These are phyloP conservation scores for Epichloe amarillans DNA, from an alignment of 2,329 filamentous ascomycete species.

Conservation along the genomic window DNA sequence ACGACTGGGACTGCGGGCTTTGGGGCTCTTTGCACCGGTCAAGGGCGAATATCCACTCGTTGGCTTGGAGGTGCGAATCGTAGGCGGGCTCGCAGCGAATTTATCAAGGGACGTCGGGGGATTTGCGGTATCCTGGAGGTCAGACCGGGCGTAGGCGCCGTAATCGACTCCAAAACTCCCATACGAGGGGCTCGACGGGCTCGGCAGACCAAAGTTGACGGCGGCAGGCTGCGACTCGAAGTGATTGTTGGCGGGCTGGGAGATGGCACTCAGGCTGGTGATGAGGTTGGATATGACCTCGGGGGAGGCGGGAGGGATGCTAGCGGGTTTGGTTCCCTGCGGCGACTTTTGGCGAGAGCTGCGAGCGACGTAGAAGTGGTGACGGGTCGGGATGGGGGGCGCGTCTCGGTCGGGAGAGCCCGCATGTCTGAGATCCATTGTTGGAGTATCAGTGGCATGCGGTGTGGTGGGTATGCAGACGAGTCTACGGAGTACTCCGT, in stretches of 20 bases:
- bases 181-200: constrained; percentile 21
- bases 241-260: constrained; percentile 52
- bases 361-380: constrained; percentile 4
- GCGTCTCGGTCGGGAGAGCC: constrained; percentile 8
- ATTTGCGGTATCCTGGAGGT: constrained; percentile 35
- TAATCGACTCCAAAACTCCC: constrained; percentile 62
- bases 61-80: constrained; percentile 70
- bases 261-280: constrained; percentile 56
- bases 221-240: constrained; percentile 46
- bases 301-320: constrained; percentile 42
- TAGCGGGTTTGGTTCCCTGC: constrained; percentile 1
- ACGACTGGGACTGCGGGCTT: constrained; percentile 33
- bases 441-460: background rate
- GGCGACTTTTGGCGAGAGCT: constrained; percentile 7
- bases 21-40: constrained; percentile 46
- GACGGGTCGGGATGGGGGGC: constrained; percentile 20
- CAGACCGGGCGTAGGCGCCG: constrained; percentile 45
- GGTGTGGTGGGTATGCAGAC: background rate
- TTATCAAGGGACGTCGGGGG: constrained; percentile 39
- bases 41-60: constrained; percentile 62
- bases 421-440: constrained; percentile 14
- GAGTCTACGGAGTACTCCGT: no score
- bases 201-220: constrained; percentile 27
- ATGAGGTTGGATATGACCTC: constrained; percentile 59
- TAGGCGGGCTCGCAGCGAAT: constrained; percentile 50